These are phyloP conservation scores for Pigoraptor vietnamica DNA, from an alignment of 78 protist species.

Conservation along the genomic window DNA sequence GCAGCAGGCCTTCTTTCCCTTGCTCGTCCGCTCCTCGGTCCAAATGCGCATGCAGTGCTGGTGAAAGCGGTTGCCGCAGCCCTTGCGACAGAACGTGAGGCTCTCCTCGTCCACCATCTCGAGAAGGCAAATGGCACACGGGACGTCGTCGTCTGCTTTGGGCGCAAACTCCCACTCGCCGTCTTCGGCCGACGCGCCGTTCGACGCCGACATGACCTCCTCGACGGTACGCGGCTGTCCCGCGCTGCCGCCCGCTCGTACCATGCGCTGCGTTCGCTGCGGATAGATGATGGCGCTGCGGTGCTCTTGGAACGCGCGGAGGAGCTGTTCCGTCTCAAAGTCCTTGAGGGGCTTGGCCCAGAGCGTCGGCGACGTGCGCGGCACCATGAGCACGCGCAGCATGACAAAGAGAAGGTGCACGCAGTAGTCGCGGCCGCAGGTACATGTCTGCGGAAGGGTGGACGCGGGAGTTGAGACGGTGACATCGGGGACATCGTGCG, in stretches of 20 bases:
- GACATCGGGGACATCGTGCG: background rate
- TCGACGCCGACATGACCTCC: background rate
- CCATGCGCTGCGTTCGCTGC: no score
- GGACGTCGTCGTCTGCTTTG: background rate
- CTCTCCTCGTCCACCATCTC: background rate
- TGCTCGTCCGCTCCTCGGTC: background rate
- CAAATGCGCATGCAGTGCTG: background rate
- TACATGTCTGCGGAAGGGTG: background rate
- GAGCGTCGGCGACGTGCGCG: background rate
- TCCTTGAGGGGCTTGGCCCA: background rate
- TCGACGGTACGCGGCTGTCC: background rate
- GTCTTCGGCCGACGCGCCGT: background rate
- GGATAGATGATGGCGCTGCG: background rate
- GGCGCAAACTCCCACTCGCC: background rate
- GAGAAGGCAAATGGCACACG: background rate
- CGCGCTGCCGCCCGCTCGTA: no score
- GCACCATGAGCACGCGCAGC: background rate
- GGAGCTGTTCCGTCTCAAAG: background rate
- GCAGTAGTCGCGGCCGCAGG: background rate
- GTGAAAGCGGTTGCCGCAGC: background rate
- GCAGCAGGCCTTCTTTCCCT: background rate
- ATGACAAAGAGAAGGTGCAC: background rate
- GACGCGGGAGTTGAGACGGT: background rate
- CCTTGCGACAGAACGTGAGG: background rate
- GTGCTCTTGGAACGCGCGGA: background rate